Conservation (phyloP, 352 stramenopile species). For the Pythium dissimile region DNA sequence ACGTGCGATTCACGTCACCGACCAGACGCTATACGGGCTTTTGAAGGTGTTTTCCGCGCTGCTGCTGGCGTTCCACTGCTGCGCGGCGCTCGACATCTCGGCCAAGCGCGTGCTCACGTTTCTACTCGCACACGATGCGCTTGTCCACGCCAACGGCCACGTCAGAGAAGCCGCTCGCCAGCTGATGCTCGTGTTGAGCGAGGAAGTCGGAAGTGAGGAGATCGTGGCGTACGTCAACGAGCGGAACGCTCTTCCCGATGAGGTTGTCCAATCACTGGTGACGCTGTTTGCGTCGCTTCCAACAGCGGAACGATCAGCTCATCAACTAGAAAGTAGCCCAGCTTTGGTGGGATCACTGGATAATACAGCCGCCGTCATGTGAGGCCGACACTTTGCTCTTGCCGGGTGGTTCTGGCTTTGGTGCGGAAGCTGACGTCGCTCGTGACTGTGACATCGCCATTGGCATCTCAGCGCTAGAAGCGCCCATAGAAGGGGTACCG, state of each 20-base stretch:
- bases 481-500: too few species aligned
- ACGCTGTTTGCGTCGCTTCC: constrained; percentile 4
- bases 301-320: too few species aligned
- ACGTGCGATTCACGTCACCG: not conserved
- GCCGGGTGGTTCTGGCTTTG: constrained; percentile 12
- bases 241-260: constrained; percentile 5
- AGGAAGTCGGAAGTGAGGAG: constrained; percentile 31
- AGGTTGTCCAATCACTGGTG: not conserved
- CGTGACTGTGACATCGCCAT: too few species aligned
- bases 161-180: constrained; percentile 37
- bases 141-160: constrained; percentile 37
- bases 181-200: constrained; percentile 30
- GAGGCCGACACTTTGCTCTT: not conserved
- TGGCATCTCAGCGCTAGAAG: too few species aligned
- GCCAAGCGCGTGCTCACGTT: constrained; percentile 35
- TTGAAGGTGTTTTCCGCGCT: constrained; percentile 42
- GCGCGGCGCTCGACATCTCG: constrained; percentile 42
- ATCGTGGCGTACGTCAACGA: constrained; percentile 14
- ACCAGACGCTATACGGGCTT: constrained; percentile 32
- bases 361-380: constrained; percentile 11
- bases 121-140: constrained; percentile 24
- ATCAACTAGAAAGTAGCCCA: too few species aligned
- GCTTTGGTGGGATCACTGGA: too few species aligned
- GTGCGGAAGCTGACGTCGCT: not conserved
- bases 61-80: constrained; percentile 43